Evolutionary conservation across 2,329 filamentous ascomycete genomes (phyloP).

Genomic region (Tympanopsis confertula): DNA sequence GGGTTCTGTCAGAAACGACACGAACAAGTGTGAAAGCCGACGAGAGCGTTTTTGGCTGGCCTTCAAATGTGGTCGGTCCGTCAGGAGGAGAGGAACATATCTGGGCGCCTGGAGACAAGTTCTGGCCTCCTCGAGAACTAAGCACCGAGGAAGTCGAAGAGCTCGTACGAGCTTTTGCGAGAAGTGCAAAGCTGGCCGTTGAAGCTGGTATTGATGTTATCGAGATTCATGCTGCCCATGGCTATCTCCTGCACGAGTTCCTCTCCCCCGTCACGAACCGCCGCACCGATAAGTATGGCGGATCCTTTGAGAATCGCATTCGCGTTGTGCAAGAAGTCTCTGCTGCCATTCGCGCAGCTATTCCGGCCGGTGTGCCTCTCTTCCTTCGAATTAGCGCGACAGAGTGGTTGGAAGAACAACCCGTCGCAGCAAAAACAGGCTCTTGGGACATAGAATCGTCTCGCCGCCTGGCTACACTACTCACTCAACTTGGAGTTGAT

Average conservation of each 20-base stretch:
- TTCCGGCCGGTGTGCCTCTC: slow-evolving; percentile 8
- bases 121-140: slow-evolving; percentile 46
- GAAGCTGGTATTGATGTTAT: slow-evolving; percentile 25
- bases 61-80: background rate
- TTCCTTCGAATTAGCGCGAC: slow-evolving; percentile 1
- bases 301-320: slow-evolving; percentile 31
- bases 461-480: background rate
- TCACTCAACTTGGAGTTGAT: background rate
- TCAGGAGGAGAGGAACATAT: slow-evolving; percentile 32
- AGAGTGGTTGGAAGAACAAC: background rate
- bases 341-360: slow-evolving; percentile 23
- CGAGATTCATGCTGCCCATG: slow-evolving; percentile 37
- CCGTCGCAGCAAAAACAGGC: background rate
- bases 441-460: background rate
- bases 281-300: slow-evolving; percentile 43
- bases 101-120: slow-evolving; percentile 38
- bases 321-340: slow-evolving; percentile 39
- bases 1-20: slow-evolving; percentile 18
- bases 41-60: slow-evolving; percentile 10
- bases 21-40: slow-evolving; percentile 35
- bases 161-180: slow-evolving; percentile 38
- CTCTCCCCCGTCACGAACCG: slow-evolving; percentile 34
- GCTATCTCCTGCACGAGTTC: slow-evolving; percentile 46
- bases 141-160: slow-evolving; percentile 36
- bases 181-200: slow-evolving; percentile 33